Percentiles rank a stretch among this genome's conserved stretches.
Conservation (phyloP, 768 basidiomycete species). For the Boletus insuetus region DNA sequence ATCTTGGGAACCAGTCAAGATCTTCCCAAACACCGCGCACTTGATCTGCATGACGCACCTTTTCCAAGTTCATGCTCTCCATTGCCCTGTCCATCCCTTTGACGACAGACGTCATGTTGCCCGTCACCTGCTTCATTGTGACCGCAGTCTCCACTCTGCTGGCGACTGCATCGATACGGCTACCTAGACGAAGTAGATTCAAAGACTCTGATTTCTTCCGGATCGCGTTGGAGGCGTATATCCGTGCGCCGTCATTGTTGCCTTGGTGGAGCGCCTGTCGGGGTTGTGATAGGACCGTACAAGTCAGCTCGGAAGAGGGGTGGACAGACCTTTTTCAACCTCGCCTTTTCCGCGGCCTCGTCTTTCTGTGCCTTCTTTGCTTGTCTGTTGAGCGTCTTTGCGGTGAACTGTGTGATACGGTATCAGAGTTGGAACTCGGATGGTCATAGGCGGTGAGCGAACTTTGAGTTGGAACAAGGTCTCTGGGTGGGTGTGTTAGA, state of each 20-base stretch:
- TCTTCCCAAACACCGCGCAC: not conserved
- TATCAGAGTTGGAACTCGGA: slow-evolving; percentile 12
- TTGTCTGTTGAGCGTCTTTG: slow-evolving; percentile 91
- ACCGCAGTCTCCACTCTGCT: slow-evolving; percentile 97
- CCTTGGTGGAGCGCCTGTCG: slow-evolving; percentile 90
- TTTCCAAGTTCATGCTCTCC: slow-evolving; percentile 98
- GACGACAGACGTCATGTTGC: slow-evolving; percentile 95
- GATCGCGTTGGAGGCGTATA: slow-evolving; percentile 98
- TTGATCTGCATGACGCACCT: slow-evolving; percentile 48
- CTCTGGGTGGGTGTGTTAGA: slow-evolving; percentile 51
- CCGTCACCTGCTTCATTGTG: slow-evolving; percentile 95
- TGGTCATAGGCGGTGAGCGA: slow-evolving; percentile 13
- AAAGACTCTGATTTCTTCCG: slow-evolving; percentile 95
- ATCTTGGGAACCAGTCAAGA: slow-evolving; percentile 53
- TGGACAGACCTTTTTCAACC: slow-evolving; percentile 81
- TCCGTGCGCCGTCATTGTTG: slow-evolving; percentile 94
- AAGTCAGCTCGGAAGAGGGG: not conserved
- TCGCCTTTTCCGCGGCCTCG: slow-evolving; percentile 82
- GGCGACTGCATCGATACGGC: slow-evolving; percentile 94
- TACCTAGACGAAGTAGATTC: slow-evolving; percentile 86
- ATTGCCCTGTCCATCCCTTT: slow-evolving; percentile 99
- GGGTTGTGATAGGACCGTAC: not conserved
- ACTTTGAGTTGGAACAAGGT: slow-evolving; percentile 99
- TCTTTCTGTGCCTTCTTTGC: slow-evolving; percentile 98
- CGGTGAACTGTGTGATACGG: slow-evolving; percentile 74